These are phyloP conservation scores for Knufia petricola DNA, from an alignment of 2,329 filamentous ascomycete species.

Conservation along the genomic window DNA sequence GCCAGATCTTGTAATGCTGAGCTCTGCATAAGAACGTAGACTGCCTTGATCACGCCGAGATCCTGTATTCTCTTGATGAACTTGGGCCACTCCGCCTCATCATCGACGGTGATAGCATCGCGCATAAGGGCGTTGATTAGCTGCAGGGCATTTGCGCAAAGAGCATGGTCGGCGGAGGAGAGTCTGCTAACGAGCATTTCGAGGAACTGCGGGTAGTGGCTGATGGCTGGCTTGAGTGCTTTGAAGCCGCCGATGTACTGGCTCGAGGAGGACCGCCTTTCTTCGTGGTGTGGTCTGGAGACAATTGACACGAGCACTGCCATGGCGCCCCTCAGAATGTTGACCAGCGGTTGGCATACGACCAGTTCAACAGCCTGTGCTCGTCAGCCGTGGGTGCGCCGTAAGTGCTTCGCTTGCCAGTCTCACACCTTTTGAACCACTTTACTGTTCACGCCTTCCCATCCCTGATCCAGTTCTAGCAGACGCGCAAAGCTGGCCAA, in stretches of 20 bases:
- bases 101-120: conserved; percentile 72
- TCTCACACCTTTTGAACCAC: conserved; percentile 43
- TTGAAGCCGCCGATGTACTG: conserved; percentile 58
- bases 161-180: conserved; percentile 84
- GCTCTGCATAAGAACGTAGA: conserved; percentile 89
- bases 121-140: conserved; percentile 91
- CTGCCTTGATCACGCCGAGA: conserved; percentile 81
- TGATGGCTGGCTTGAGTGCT: conserved; percentile 82
- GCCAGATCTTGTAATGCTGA: conserved; percentile 83
- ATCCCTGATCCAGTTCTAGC: conserved; percentile 94
- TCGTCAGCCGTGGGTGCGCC: conserved; percentile 9
- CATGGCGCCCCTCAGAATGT: conserved; percentile 94
- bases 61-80: conserved; percentile 93
- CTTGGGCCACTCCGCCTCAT: conserved; percentile 79
- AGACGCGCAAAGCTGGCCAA: conserved; percentile 79
- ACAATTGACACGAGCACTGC: conserved; percentile 91
- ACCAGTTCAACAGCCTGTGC: conserved; percentile 74
- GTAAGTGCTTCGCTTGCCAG: neutral
- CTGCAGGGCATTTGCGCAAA: conserved; percentile 92
- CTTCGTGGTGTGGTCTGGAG: conserved; percentile 57
- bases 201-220: conserved; percentile 85
- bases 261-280: neutral
- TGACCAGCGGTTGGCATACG: conserved; percentile 90
- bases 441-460: conserved; percentile 57
- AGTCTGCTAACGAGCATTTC: conserved; percentile 87